Base-by-base conservation (phyloP, 2,329 filamentous ascomycete species). In the Penicillium sp. region DNA sequence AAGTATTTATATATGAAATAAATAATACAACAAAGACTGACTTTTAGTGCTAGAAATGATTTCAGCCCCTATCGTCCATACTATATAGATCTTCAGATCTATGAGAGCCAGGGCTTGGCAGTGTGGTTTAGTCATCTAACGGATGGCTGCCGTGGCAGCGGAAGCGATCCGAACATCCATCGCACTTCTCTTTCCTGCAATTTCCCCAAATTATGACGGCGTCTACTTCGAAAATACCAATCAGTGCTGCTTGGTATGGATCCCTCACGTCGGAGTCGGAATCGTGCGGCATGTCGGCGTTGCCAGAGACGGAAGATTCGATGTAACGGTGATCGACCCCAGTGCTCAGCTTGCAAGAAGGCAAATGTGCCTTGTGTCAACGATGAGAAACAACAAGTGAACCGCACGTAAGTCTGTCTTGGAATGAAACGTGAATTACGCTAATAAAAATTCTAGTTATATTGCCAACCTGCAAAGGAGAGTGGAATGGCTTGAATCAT, bases 231-330 rank as follows among this genome's bases (percentile, higher is more conserved):
- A 25, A 26, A 11, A 20, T 22, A 14, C 18, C 6, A 46, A 7
- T 11, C 3, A 2, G 3, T 49, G 8, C 9, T 26, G 5, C 14
- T 9, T 6, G 0, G 12, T 11, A 70, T 70, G 68, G 62, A 69
- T 26, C 65, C 66, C 5, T 59, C 63, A n/a, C 62, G 57, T 2
- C 60, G 58, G 59, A 69, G 51, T 64, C 71, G 60, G 63, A 73
- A 66, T 56, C 70, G 58, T 51, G 72, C 61, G 59, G 69, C 69
- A 9, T 72, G 69, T 40, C 62, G 61, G 25, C 67, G 69, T 11
- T 82, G 80, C 53, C 79, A 82, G 56, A 69, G 77, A 41, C 72
- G 80, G 25, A 82, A 82, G 66, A 81, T 82, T 62, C 74, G 74
- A 44, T 82, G 79, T 42, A 77, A 80, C 57, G 77, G 79, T 1